Base-by-base conservation (phyloP, 495 filamentous ascomycete species). In the Apodospora peruviana region DNA sequence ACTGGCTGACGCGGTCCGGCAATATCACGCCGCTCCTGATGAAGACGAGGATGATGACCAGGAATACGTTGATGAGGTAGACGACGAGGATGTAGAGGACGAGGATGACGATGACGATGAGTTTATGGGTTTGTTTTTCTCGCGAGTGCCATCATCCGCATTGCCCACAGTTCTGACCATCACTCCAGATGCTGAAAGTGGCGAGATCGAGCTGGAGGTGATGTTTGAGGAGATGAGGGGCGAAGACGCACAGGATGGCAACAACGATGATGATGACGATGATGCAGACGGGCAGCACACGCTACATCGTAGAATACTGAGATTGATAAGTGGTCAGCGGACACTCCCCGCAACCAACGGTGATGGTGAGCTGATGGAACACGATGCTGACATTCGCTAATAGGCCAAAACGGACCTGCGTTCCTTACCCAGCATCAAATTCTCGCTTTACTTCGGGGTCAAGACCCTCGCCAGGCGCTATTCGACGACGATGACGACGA, bases 391-490 rank as follows among this genome's bases (percentile, higher is more conserved):
- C n/a, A n/a, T n/a, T n/a, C n/a, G n/a, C n/a, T n/a, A n/a, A n/a
- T n/a, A n/a, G n/a, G n/a, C n/a, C n/a, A n/a, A n/a, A n/a, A n/a
- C n/a, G n/a, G n/a, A n/a, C n/a, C n/a, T n/a, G n/a, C n/a, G n/a
- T n/a, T n/a, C n/a, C n/a, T n/a, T n/a, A n/a, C n/a, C n/a, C n/a
- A n/a, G n/a, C 61, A 69, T 61, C 53, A 81, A 71, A 40, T 79
- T 66, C 12, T 81, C 68, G 55, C 74, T 66, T 57, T 76, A 70
- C 47, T 72, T 53, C 38, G 65, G 58, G 58, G 74, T 60, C 53
- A 72, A 52, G 54, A 66, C 45, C 67, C 68, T 5, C 61, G 64
- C 22, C 65, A 65, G 23, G 54, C 63, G 16, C 56, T 68, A 21
- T 61, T 66, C 24, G 54, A 58, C 10, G 70, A 68, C n/a, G 57